phyloP scores from a whole-genome alignment of 2,329 filamentous ascomycete genomes.

The Ascochyta pisi region DNA sequence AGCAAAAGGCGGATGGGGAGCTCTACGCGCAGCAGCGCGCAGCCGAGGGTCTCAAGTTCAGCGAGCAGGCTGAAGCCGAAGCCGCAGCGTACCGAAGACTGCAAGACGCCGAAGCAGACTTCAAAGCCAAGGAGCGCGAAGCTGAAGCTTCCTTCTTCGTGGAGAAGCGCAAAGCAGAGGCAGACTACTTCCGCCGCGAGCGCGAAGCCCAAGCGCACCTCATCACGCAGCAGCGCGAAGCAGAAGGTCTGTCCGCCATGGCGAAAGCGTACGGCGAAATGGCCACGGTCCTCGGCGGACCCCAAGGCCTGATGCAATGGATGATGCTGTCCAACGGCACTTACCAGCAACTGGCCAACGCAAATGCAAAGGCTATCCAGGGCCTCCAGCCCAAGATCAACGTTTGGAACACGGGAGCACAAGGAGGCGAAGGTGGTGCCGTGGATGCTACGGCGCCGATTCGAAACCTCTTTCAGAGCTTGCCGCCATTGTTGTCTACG shows the following conservation, averaged over 20 bases:
- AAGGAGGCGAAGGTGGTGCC: slow-evolving; percentile 50
- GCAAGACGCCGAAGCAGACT: slow-evolving; percentile 54
- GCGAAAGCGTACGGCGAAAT: slow-evolving; percentile 80
- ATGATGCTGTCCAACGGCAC: slow-evolving; percentile 87
- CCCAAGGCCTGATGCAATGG: slow-evolving; percentile 79
- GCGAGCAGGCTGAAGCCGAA: slow-evolving; percentile 66
- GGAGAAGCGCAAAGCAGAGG: slow-evolving; percentile 52
- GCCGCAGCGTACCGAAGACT: slow-evolving; percentile 56
- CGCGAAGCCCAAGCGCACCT: slow-evolving; percentile 67
- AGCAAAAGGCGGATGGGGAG: slow-evolving; percentile 70
- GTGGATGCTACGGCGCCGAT: slow-evolving; percentile 69
- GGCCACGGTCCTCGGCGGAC: slow-evolving; percentile 75
- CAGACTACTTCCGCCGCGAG: slow-evolving; percentile 50
- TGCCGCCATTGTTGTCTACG: slow-evolving; percentile 82
- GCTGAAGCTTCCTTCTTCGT: slow-evolving; percentile 60
- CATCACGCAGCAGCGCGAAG: slow-evolving; percentile 71
- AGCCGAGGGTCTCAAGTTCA: slow-evolving; percentile 63
- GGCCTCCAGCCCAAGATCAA: slow-evolving; percentile 89
- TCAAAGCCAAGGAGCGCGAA: slow-evolving; percentile 49
- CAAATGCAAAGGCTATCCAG: slow-evolving; percentile 76
- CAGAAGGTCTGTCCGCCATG: slow-evolving; percentile 78
- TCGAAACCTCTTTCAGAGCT: slow-evolving; percentile 82
- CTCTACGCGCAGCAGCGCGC: slow-evolving; percentile 58
- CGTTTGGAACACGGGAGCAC: slow-evolving; percentile 80
- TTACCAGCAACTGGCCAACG: slow-evolving; percentile 77